Percentiles rank a stretch among this genome's conserved stretches.
Evolutionary conservation across 768 basidiomycete genomes (phyloP).

Genomic region (Clitopilus passeckerianus): DNA sequence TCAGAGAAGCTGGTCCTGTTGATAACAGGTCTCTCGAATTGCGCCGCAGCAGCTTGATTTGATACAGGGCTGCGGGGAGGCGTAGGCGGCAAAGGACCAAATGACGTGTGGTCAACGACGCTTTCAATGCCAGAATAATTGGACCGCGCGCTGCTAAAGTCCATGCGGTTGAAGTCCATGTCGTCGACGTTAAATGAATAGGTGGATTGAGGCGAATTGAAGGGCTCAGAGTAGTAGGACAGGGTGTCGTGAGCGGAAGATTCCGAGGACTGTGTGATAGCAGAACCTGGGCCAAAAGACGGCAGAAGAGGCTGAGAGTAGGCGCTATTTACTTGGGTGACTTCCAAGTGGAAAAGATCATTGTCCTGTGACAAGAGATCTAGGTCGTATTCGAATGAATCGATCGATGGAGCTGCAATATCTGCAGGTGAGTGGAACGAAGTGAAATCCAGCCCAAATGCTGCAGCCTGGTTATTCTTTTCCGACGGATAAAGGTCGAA

Average conservation of each 20-base stretch:
- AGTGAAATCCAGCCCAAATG: conserved; percentile 54
- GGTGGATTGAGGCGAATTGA: conserved; percentile 47
- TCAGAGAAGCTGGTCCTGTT: conserved; percentile 60
- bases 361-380: conserved; percentile 71
- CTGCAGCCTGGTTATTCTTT: conserved; percentile 13
- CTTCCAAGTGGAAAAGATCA: conserved; percentile 51
- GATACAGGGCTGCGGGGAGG: conserved; percentile 47
- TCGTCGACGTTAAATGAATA: conserved; percentile 64
- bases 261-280: conserved; percentile 76
- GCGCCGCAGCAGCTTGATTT: conserved; percentile 16
- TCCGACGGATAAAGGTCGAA: conserved; percentile 8
- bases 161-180: conserved; percentile 68
- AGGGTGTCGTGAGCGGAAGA: conserved; percentile 71
- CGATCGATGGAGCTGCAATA: conserved; percentile 73
- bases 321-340: conserved; percentile 60
- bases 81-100: conserved; percentile 52
- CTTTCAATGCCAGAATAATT: conserved; percentile 30
- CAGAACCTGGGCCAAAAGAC: conserved; percentile 68
- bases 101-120: conserved; percentile 52
- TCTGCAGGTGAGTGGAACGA: conserved; percentile 67
- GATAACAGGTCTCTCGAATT: conserved; percentile 29
- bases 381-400: conserved; percentile 81
- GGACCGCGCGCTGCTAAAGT: conserved; percentile 43
- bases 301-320: conserved; percentile 62
- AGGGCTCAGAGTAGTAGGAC: conserved; percentile 64